Conservation (phyloP, 2,329 filamentous ascomycete genomes). For the Acarospora socialis region DNA sequence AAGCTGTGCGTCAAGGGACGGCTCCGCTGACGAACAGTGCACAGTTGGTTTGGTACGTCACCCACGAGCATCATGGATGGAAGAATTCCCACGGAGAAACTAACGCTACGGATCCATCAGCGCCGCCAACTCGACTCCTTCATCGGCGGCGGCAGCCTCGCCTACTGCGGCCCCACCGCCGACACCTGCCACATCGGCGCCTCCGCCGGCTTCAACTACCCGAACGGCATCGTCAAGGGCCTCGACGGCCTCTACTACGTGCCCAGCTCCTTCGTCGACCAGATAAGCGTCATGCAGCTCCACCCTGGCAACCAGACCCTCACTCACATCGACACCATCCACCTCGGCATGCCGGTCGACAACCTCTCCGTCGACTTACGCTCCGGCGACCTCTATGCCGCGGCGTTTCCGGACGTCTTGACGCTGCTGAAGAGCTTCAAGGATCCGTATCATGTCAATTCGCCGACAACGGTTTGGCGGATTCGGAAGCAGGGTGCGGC, state of each 20-base stretch:
- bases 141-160: slow-evolving; percentile 19
- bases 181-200: slow-evolving; percentile 18
- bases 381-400: slow-evolving; percentile 23
- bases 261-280: slow-evolving; percentile 16
- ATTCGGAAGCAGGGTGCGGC: too few relatives aligned
- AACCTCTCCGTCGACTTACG: slow-evolving; percentile 25
- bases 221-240: slow-evolving; percentile 23
- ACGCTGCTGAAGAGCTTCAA: slow-evolving; percentile 14
- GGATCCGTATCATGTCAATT: slow-evolving; percentile 13
- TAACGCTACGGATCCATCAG: slow-evolving; percentile 7
- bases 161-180: slow-evolving; percentile 17
- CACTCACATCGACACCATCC: slow-evolving; percentile 16
- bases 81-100: background rate
- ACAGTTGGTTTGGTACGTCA: background rate
- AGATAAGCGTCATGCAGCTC: slow-evolving; percentile 17
- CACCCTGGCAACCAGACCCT: slow-evolving; percentile 12
- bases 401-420: slow-evolving; percentile 19
- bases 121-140: slow-evolving; percentile 17
- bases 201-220: slow-evolving; percentile 15
- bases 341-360: slow-evolving; percentile 20
- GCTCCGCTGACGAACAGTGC: too few relatives aligned
- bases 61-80: background rate
- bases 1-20: too few relatives aligned
- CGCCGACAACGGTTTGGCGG: slow-evolving; percentile 16
- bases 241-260: slow-evolving; percentile 24